A percentile compares a stretch with the other conserved stretches of the same genome.
These are phyloP conservation scores for Aspergillus pseudoterreus DNA, from an alignment of 2,329 filamentous ascomycete genomes.

Conservation along the genomic window DNA sequence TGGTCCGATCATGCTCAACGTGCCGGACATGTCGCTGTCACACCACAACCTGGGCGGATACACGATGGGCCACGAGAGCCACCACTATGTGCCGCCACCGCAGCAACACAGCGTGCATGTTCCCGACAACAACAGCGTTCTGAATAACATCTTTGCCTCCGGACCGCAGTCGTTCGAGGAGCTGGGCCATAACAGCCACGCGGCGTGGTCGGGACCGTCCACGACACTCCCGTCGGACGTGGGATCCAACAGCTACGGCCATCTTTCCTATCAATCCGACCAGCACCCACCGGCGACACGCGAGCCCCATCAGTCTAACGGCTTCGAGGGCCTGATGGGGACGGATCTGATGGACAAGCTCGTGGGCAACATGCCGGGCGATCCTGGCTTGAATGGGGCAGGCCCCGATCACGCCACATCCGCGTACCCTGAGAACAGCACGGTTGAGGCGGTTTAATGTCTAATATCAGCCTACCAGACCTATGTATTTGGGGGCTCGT, in stretches of 20 bases:
- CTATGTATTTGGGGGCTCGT: background rate
- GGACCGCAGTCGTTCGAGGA: constrained; percentile 33
- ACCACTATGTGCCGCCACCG: constrained; percentile 34
- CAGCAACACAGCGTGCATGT: constrained; percentile 26
- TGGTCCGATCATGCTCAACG: constrained; percentile 30
- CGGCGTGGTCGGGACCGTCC: constrained; percentile 28
- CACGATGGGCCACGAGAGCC: constrained; percentile 27
- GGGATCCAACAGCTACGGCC: constrained; percentile 26
- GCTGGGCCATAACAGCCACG: constrained; percentile 26
- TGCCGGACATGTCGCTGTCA: constrained; percentile 33
- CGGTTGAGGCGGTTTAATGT: constrained; percentile 30
- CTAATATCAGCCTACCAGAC: background rate
- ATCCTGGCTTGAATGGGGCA: constrained; percentile 31
- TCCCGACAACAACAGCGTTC: constrained; percentile 30
- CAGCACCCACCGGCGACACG: constrained; percentile 30
- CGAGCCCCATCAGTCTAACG: constrained; percentile 29
- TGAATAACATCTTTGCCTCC: constrained; percentile 31
- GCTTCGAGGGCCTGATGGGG: constrained; percentile 31
- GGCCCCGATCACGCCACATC: constrained; percentile 29
- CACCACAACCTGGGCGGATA: constrained; percentile 29
- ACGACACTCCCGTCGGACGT: constrained; percentile 31
- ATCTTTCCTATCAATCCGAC: constrained; percentile 30
- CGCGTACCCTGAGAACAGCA: constrained; percentile 27
- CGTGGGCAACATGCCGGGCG: constrained; percentile 32
- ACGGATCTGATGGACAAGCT: constrained; percentile 37